These are phyloP conservation scores for Coffea humblotiana DNA, from an alignment of 305 asterid species.

Conservation along the genomic window DNA sequence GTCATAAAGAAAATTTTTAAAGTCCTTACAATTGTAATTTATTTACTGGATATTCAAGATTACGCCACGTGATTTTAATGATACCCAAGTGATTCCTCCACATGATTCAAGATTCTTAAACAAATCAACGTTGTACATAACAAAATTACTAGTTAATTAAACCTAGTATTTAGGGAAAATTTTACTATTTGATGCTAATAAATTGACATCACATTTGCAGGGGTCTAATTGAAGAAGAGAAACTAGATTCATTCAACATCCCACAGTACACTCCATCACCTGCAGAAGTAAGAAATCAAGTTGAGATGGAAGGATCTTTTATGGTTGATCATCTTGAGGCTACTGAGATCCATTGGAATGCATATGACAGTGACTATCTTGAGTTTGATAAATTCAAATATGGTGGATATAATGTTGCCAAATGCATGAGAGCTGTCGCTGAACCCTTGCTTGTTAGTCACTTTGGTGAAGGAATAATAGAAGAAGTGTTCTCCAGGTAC, in stretches of 20 bases:
- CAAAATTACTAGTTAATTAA: not conserved
- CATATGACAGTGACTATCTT: not conserved
- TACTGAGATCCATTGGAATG: conserved; percentile 27
- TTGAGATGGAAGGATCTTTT: conserved; percentile 58
- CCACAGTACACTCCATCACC: conserved; percentile 66
- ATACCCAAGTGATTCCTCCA: too few relatives aligned
- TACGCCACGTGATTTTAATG: too few relatives aligned
- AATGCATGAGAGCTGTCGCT: conserved; percentile 62
- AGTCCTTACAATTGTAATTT: too few relatives aligned
- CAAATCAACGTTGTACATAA: too few relatives aligned
- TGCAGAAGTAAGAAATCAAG: conserved; percentile 35
- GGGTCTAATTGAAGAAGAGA: conserved; percentile 54
- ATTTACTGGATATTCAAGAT: too few relatives aligned
- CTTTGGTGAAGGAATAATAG: conserved; percentile 46
- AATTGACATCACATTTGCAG: conserved; percentile 17
- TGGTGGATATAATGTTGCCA: conserved; percentile 44
- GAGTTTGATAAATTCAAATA: not conserved
- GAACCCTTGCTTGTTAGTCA: conserved; percentile 63
- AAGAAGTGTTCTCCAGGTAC: conserved; percentile 38
- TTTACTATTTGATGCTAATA: not conserved
- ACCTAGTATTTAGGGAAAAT: not conserved
- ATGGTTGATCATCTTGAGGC: conserved; percentile 36
- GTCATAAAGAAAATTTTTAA: too few relatives aligned
- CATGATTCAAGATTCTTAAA: too few relatives aligned
- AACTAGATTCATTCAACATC: conserved; percentile 50